Evolutionary conservation across 257 asterid genomes (phyloP), one percentile per base, ranked within the genome.

Genomic region (Jasminum sambac): DNA sequence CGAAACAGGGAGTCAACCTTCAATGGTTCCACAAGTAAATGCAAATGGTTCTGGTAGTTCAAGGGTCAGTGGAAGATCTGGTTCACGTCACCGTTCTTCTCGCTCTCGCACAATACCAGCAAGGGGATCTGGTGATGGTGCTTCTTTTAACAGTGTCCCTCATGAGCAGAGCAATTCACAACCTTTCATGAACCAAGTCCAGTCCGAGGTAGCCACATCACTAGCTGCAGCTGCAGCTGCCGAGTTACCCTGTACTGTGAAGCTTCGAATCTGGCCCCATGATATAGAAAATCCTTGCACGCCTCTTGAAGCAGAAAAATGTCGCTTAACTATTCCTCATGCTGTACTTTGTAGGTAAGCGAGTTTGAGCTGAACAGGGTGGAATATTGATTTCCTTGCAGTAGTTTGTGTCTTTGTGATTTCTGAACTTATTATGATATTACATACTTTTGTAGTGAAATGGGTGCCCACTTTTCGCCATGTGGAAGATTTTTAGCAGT

Each of bases 381-480:
- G 14, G 63, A 25, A 74, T 4, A 68, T 60, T 69, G 36, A 48
- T 67, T 71, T 41, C 24, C 50, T 17, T 57, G 48, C 55, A 59
- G 70, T 71, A 68, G 6, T 19, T 55, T 55, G 30, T 55, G 6
- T 55, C 24, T 60, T 13, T 60, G 50, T 36, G 36, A 50, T 65
- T 21, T 46, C 21, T 63, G 69, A 72, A 71, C 64, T 77, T 41
- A 21, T 42, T 64, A 46, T 63, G 75, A 81, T 60, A 64, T 26
- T 57, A 50, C 72, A 37, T 55, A 55, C 11, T 8, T n/a, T 55
- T 55, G 36, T 42, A 94, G 99, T 84, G 99, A 94, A 81, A 94
- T 94, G 99, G 99, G 99, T 59, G 92, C 97, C 64, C 97, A 94
- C 72, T 91, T 91, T 88, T 94, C 99, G 68, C 96, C 99, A 16